Evolutionary conservation across 2,329 filamentous ascomycete species (phyloP).

Genomic region (Blumeria graminis): DNA sequence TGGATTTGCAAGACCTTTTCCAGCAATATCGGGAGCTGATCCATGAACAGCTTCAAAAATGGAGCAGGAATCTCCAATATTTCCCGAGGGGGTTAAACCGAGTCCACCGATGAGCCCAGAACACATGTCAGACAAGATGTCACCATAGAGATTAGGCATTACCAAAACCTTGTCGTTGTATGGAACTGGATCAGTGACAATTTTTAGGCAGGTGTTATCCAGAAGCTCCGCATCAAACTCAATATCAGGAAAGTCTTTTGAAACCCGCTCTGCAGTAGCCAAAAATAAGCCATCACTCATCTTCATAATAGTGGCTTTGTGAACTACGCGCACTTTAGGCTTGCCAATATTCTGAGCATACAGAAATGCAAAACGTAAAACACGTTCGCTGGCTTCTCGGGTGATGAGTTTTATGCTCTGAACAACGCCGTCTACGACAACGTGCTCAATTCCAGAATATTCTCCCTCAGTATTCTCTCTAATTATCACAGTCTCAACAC

Average conservation of each 20-base stretch:
- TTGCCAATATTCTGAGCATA: slow-evolving; percentile 82
- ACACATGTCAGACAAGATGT: slow-evolving; percentile 99
- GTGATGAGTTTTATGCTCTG: slow-evolving; percentile 99
- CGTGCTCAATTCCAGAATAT: slow-evolving; percentile 97
- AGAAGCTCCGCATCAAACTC: slow-evolving; percentile 96
- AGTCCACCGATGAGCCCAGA: slow-evolving; percentile 95
- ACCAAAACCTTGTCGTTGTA: slow-evolving; percentile 99
- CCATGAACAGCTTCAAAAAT: slow-evolving; percentile 99
- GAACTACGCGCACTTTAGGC: slow-evolving; percentile 90
- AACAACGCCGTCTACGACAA: slow-evolving; percentile 91
- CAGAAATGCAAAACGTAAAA: slow-evolving; percentile 94
- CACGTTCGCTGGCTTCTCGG: slow-evolving; percentile 76
- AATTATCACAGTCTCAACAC: slow-evolving; percentile 91
- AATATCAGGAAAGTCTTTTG: slow-evolving; percentile 87
- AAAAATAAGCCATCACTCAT: slow-evolving; percentile 98
- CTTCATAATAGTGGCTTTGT: slow-evolving; percentile 99
- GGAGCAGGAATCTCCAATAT: slow-evolving; percentile 97
- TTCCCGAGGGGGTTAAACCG: slow-evolving; percentile 87
- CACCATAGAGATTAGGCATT: slow-evolving; percentile 95
- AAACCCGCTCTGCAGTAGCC: slow-evolving; percentile 56
- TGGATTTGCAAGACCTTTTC: slow-evolving; percentile 89
- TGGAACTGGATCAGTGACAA: slow-evolving; percentile 82
- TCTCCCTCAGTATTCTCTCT: slow-evolving; percentile 99
- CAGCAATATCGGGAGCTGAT: slow-evolving; percentile 86
- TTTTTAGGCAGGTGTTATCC: slow-evolving; percentile 98